These are phyloP conservation scores for Pulveroboletus sp. DNA, from an alignment of 768 basidiomycete genomes.

Conservation along the genomic window DNA sequence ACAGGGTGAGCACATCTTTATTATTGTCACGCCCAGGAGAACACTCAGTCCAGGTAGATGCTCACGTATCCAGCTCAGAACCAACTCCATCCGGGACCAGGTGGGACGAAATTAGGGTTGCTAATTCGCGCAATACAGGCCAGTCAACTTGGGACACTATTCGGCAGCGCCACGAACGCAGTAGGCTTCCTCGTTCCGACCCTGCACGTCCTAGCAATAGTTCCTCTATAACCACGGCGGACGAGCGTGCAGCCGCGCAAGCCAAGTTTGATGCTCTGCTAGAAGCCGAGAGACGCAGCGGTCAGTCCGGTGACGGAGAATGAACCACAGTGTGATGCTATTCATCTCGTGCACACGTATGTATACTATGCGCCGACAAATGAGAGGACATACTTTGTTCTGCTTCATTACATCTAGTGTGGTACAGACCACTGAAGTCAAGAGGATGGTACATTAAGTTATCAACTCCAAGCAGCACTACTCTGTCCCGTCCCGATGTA, in stretches of 20 bases:
- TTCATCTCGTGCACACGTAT: neutral
- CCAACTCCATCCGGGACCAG: conserved; percentile 31
- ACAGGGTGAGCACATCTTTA: conserved; percentile 14
- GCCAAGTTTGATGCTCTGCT: conserved; percentile 56
- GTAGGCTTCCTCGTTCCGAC: conserved; percentile 13
- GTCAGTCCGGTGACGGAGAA: conserved; percentile 18
- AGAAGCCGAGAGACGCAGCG: conserved; percentile 49
- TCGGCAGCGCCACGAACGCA: conserved; percentile 53
- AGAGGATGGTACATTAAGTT: neutral
- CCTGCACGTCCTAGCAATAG: conserved; percentile 4
- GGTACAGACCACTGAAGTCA: conserved; percentile 5
- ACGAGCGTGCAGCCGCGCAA: conserved; percentile 45
- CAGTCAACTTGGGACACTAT: conserved; percentile 66
- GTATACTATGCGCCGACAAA: neutral
- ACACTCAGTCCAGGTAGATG: conserved; percentile 4
- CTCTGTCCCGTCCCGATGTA: conserved; percentile 4
- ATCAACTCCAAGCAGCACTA: conserved; percentile 8
- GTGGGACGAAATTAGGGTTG: conserved; percentile 67
- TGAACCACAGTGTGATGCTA: neutral
- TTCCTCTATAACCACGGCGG: conserved; percentile 12
- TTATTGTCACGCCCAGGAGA: neutral
- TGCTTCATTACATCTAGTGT: conserved; percentile 1
- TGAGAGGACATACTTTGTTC: neutral
- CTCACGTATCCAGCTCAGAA: conserved; percentile 3
- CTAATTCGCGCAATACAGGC: conserved; percentile 40